Evolutionary conservation across 495 filamentous ascomycete genomes (phyloP).

Genomic region (Hapsidospora chrysogenum): DNA sequence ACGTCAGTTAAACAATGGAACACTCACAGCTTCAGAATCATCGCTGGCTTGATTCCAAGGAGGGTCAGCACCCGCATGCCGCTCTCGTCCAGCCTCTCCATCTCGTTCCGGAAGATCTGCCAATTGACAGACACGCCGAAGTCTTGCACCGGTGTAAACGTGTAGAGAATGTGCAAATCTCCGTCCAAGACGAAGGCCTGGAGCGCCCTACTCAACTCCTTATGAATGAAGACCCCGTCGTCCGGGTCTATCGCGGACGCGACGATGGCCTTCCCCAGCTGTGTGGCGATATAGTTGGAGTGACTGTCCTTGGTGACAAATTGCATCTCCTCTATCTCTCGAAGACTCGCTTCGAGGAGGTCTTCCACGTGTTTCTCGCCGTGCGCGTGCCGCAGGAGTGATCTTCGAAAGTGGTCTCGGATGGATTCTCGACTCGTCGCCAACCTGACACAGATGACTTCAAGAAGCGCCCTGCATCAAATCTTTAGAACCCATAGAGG

Average conservation of each 20-base stretch:
- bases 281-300: conserved; percentile 39
- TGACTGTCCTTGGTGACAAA: conserved; percentile 39
- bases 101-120: conserved; percentile 52
- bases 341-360: conserved; percentile 38
- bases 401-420: conserved; percentile 53
- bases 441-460: conserved; percentile 55
- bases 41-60: conserved; percentile 49
- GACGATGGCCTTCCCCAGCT: conserved; percentile 55
- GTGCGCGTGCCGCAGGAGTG: conserved; percentile 43
- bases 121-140: conserved; percentile 45
- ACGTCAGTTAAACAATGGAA: not conserved
- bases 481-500: too few relatives aligned
- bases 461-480: conserved; percentile 47
- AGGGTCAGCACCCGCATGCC: conserved; percentile 50
- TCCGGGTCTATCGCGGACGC: conserved; percentile 57
- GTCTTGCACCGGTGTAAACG: conserved; percentile 56
- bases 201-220: conserved; percentile 50
- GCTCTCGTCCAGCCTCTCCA: conserved; percentile 55
- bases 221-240: conserved; percentile 60
- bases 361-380: conserved; percentile 22
- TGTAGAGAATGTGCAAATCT: conserved; percentile 73
- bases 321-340: conserved; percentile 31
- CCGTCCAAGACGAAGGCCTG: conserved; percentile 69
- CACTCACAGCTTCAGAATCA: conserved; percentile 55
- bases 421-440: conserved; percentile 53